phyloP scores from a whole-genome alignment of 352 stramenopile species.

The Pythium oligandrum region DNA sequence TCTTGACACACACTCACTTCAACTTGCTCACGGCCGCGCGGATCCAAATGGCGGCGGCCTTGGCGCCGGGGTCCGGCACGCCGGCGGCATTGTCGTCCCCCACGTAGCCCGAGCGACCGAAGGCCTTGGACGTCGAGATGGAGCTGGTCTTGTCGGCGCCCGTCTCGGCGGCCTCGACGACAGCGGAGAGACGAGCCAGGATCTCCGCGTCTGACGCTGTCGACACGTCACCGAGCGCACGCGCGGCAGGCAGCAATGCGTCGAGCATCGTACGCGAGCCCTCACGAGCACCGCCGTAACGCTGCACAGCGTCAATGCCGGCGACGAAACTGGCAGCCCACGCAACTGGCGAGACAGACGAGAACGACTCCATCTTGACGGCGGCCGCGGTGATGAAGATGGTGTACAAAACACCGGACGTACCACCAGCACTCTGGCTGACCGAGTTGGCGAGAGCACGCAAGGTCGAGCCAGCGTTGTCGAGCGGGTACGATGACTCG shows the following conservation, averaged over 20 bases:
- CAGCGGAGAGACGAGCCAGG: slow-evolving; percentile 27
- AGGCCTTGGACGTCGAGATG: slow-evolving; percentile 79
- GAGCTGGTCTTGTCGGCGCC: slow-evolving; percentile 89
- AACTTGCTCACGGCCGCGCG: slow-evolving; percentile 46
- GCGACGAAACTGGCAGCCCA: slow-evolving; percentile 57
- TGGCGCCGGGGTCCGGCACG: slow-evolving; percentile 93
- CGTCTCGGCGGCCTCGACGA: slow-evolving; percentile 67
- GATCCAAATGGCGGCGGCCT: slow-evolving; percentile 91
- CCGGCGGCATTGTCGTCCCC: slow-evolving; percentile 75
- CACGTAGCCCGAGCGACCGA: slow-evolving; percentile 87
- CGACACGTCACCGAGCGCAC: slow-evolving; percentile 28
- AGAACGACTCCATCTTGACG: slow-evolving; percentile 41
- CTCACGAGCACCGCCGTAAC: slow-evolving; percentile 92
- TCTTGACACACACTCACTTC: too few species aligned
- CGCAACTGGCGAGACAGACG: slow-evolving; percentile 22
- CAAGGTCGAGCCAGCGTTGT: slow-evolving; percentile 50
- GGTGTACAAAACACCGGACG: slow-evolving; percentile 92
- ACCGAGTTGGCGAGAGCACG: slow-evolving; percentile 60
- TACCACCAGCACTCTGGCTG: slow-evolving; percentile 87
- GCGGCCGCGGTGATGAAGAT: slow-evolving; percentile 87
- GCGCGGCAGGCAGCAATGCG: slow-evolving; percentile 88
- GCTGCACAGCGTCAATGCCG: slow-evolving; percentile 78
- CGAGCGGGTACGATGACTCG: slow-evolving; percentile 49
- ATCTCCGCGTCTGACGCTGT: slow-evolving; percentile 14
- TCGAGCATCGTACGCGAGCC: slow-evolving; percentile 97